phyloP scores from a whole-genome alignment of 2,329 filamentous ascomycete genomes.

The Delphinella strobiligena region DNA sequence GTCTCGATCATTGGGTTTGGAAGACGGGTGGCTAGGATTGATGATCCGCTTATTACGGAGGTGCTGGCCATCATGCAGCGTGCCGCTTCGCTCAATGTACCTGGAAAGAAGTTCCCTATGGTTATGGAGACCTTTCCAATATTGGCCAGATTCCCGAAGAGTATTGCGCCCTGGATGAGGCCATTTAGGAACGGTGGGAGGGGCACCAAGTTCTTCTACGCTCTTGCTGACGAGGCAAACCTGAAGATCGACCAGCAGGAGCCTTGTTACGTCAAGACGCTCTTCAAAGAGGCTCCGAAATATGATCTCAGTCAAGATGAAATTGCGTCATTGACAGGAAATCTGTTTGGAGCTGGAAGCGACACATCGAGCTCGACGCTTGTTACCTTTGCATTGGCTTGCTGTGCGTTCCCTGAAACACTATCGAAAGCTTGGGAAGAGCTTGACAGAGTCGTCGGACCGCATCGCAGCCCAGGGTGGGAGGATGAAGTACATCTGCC shows the following conservation, averaged over 20 bases:
- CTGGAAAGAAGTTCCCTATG: conserved; percentile 39
- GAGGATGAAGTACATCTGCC: conserved; percentile 53
- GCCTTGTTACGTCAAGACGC: conserved; percentile 32
- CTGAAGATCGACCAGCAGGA: conserved; percentile 26
- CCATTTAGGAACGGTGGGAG: conserved; percentile 32
- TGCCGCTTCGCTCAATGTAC: conserved; percentile 40
- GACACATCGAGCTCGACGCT: conserved; percentile 40
- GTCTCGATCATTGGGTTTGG: conserved; percentile 47
- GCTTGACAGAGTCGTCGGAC: conserved; percentile 23
- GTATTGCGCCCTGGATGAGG: conserved; percentile 40
- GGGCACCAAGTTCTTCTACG: conserved; percentile 40
- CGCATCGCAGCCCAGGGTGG: conserved; percentile 20
- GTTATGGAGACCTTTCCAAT: conserved; percentile 45
- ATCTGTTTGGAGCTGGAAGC: conserved; percentile 36
- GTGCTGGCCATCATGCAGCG: conserved; percentile 48
- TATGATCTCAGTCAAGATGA: conserved; percentile 31
- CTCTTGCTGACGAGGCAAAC: conserved; percentile 38
- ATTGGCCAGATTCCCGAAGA: conserved; percentile 39
- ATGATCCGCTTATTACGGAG: conserved; percentile 47
- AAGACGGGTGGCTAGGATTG: conserved; percentile 35
- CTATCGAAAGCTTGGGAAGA: conserved; percentile 24
- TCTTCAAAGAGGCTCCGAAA: conserved; percentile 37
- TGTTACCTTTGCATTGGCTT: conserved; percentile 36
- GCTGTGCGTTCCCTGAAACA: conserved; percentile 35
- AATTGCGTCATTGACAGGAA: conserved; percentile 32